Evolutionary conservation across 768 basidiomycete genomes (phyloP), one percentile per base, ranked within the genome.

Genomic region (Phylloporus sp.): DNA sequence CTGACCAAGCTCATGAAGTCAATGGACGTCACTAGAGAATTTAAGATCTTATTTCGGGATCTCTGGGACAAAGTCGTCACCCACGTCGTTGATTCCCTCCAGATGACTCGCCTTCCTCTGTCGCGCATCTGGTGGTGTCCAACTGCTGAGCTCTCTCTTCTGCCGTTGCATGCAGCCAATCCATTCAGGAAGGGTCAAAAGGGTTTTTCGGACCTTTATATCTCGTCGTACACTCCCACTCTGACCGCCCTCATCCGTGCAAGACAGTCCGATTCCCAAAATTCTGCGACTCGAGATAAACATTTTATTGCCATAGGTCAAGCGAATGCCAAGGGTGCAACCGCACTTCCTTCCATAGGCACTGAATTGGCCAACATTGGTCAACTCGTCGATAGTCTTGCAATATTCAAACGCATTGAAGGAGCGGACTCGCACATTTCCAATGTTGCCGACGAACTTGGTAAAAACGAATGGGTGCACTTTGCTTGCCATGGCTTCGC

Each of bases 201-300:
- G 10, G 29, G 24, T 44, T 35, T 56, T 54, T 50, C 56, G 45
- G 59, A 39, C 16, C 32, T 47, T 16, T 44, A 54, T 13, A 34
- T 65, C 38, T 61, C 58, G 7, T 63, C 65, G 0, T 66, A 66
- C 28, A 60, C 58, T 4, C 47, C 61, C 9, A 59, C 59, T 2
- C 36, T 66, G 11, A 32, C 45, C 2, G 51, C 59, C 15, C 47
- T 64, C 27, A 50, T 64, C 31, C 53, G 47, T 28, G 46, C 46
- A 4, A 41, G 32, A 49, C 58, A 13, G 47, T 7, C 26, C 12
- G 10, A n/a, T 13, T 28, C 42, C 4, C n/a, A n/a, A 5, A 20
- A 29, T 28, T 18, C 9, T 18, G 27, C 2, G 23, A 40, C 22
- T 6, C 3, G 12, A 24, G 18, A 20, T 15, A 39, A 49, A 54